Evolutionary conservation across 2,329 filamentous ascomycete genomes (phyloP).

Genomic region (Sporothrix luriei): DNA sequence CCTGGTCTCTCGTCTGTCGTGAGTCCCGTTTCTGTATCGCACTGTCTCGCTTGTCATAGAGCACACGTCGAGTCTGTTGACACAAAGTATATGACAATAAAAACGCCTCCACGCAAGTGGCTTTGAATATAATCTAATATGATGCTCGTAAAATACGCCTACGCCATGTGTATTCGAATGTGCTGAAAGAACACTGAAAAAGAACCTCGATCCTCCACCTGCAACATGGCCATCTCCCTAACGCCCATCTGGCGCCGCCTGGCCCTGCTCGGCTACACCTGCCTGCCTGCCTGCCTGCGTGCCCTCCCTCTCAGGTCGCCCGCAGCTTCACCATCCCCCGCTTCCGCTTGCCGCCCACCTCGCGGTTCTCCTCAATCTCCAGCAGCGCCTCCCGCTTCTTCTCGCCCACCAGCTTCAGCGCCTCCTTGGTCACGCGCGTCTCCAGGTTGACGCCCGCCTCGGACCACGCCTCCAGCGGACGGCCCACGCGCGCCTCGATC

Average conservation of each 20-base stretch:
- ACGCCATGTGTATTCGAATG: slow-evolving; percentile 14
- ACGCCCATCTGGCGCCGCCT: not conserved
- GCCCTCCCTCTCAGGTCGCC: not conserved
- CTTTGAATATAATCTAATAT: not conserved
- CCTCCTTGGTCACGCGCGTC: slow-evolving; percentile 79
- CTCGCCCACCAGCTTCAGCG: slow-evolving; percentile 86
- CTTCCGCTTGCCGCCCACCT: slow-evolving; percentile 84
- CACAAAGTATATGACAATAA: not conserved
- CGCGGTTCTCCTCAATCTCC: slow-evolving; percentile 88
- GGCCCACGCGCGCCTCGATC: slow-evolving; percentile 81
- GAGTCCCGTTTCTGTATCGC: not conserved
- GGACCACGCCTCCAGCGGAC: slow-evolving; percentile 78
- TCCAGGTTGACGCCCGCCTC: slow-evolving; percentile 96
- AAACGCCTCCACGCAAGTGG: slow-evolving; percentile 19
- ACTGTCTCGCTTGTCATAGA: slow-evolving; percentile 9
- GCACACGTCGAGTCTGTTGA: not conserved
- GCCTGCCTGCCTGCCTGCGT: no score
- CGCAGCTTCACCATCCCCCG: slow-evolving; percentile 61
- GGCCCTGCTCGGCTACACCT: not conserved
- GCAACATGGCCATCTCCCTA: not conserved
- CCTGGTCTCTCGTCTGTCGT: not conserved
- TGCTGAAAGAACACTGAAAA: not conserved
- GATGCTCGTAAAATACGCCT: not conserved
- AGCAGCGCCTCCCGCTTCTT: slow-evolving; percentile 91
- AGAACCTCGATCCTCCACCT: not conserved